A percentile compares a stretch with the other conserved stretches of the same genome.
phyloP scores from a whole-genome alignment of 805 yeast species.

The Wickerhamomyces canadensis region DNA sequence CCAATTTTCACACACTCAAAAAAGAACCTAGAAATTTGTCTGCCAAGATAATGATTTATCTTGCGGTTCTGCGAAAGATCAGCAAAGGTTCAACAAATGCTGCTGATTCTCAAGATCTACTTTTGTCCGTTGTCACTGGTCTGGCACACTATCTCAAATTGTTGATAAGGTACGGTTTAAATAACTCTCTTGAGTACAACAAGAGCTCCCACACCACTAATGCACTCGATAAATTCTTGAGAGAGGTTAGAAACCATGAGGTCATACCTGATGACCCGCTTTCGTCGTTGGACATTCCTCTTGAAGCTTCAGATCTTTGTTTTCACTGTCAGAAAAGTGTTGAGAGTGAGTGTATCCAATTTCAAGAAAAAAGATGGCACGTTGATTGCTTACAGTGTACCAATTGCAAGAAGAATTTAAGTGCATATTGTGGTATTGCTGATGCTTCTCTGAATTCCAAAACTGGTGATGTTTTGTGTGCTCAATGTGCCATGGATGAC shows the following conservation, averaged over 20 bases:
- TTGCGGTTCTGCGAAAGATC: slow-evolving; percentile 71
- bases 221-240: slow-evolving; percentile 60
- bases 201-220: slow-evolving; percentile 48
- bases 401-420: slow-evolving; percentile 42
- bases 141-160: slow-evolving; percentile 90
- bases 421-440: slow-evolving; percentile 32
- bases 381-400: slow-evolving; percentile 64
- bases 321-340: slow-evolving; percentile 64
- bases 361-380: slow-evolving; percentile 75
- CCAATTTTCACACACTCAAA: slow-evolving; percentile 15
- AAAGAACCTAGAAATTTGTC: slow-evolving; percentile 72
- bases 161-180: slow-evolving; percentile 73
- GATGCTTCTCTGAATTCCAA: slow-evolving; percentile 38
- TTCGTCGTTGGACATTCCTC: slow-evolving; percentile 39
- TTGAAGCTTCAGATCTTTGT: slow-evolving; percentile 74
- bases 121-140: slow-evolving; percentile 80
- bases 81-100: slow-evolving; percentile 30
- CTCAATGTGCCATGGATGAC: slow-evolving; percentile 51
- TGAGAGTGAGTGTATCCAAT: slow-evolving; percentile 74
- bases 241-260: slow-evolving; percentile 44
- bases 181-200: slow-evolving; percentile 67
- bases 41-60: slow-evolving; percentile 83
- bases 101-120: slow-evolving; percentile 47
- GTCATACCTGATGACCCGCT: slow-evolving; percentile 30
- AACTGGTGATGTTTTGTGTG: slow-evolving; percentile 44